Percentiles rank a stretch among this genome's conserved stretches.
phyloP scores from a whole-genome alignment of 345 rosid species.

The Clarkia xantiana region DNA sequence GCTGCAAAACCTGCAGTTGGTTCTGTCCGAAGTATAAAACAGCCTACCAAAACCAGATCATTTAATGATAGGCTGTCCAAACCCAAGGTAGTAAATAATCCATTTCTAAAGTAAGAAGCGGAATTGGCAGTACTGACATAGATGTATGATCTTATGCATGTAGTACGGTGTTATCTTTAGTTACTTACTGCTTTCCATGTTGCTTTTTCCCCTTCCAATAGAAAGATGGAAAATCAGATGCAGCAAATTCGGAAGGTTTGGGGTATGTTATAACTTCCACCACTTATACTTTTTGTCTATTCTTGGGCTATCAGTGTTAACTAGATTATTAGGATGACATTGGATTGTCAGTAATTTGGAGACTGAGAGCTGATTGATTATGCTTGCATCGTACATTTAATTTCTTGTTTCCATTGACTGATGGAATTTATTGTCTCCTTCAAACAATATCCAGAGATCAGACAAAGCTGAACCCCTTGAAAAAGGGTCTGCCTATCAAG shows the following conservation, averaged over 20 bases:
- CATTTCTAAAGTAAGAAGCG: not conserved
- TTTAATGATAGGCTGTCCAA: slow-evolving; percentile 33
- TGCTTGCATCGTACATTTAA: not conserved
- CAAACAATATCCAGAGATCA: slow-evolving; percentile 46
- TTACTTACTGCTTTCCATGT: slow-evolving; percentile 3
- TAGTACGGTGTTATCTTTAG: not conserved
- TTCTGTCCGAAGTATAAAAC: slow-evolving; percentile 25
- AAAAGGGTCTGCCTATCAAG: slow-evolving; percentile 33
- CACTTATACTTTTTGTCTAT: slow-evolving; percentile 2
- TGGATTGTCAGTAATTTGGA: not conserved
- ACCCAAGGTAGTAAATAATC: slow-evolving; percentile 26
- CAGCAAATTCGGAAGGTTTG: slow-evolving; percentile 26
- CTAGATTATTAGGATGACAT: not conserved
- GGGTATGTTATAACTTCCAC: slow-evolving; percentile 34
- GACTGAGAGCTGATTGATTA: not conserved
- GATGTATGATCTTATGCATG: not conserved
- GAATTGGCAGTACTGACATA: not conserved
- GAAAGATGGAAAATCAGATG: slow-evolving; percentile 43
- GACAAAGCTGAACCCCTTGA: slow-evolving; percentile 39
- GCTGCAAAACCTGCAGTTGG: slow-evolving; percentile 40
- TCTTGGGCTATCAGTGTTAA: not conserved
- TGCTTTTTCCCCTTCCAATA: slow-evolving; percentile 17
- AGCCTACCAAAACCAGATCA: slow-evolving; percentile 35
- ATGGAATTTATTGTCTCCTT: slow-evolving; percentile 4
- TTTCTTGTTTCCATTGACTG: slow-evolving; percentile 1